Evolutionary conservation across 345 rosid genomes (phyloP).

Genomic region (Acer negundo): DNA sequence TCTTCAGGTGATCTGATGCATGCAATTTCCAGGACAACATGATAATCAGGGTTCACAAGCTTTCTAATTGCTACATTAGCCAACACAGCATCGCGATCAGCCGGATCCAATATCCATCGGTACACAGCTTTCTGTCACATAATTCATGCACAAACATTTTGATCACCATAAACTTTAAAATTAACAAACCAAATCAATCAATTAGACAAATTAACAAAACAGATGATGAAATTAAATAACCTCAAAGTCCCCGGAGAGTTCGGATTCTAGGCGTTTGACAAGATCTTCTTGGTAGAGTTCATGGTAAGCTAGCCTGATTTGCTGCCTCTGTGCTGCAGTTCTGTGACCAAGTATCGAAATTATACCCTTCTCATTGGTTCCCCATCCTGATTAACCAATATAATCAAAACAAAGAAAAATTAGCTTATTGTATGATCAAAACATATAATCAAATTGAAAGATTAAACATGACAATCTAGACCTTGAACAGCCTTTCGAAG

Average conservation of each 20-base stretch:
- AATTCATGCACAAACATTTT: not conserved
- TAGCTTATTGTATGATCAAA: not conserved
- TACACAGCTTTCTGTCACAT: constrained; percentile 53
- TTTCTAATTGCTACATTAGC: constrained; percentile 54
- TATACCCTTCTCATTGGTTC: constrained; percentile 51
- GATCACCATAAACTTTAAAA: not conserved
- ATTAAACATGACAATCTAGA: not conserved
- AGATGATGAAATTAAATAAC: not conserved
- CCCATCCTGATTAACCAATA: constrained; percentile 43
- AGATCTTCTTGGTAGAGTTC: constrained; percentile 49
- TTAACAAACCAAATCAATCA: not conserved
- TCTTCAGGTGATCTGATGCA: constrained; percentile 58
- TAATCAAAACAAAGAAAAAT: not conserved
- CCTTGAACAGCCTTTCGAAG: constrained; percentile 47
- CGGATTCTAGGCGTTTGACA: constrained; percentile 61
- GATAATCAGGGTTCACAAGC: constrained; percentile 28
- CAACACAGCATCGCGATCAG: constrained; percentile 60
- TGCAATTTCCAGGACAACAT: constrained; percentile 55
- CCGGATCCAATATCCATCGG: constrained; percentile 59
- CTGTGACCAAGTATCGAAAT: constrained; percentile 50
- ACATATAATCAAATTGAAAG: not conserved
- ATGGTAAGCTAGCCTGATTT: constrained; percentile 51
- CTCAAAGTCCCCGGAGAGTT: constrained; percentile 61
- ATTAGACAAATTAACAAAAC: not conserved
- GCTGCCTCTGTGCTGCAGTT: constrained; percentile 56